Conservation (phyloP, 2,329 filamentous ascomycete species). For the Fusarium foetens region DNA sequence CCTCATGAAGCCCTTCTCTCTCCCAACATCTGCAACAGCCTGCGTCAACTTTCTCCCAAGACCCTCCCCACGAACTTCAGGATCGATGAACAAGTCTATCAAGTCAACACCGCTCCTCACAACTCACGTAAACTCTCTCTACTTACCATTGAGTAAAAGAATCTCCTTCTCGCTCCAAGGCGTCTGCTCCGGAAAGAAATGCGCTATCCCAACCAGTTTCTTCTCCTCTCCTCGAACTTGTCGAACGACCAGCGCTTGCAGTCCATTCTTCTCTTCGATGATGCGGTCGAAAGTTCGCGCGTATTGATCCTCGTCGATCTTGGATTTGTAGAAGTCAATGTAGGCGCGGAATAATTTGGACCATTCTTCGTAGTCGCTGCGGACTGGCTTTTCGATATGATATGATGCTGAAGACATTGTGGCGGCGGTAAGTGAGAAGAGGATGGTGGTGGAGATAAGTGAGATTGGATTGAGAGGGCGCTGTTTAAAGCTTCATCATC, state of each 20-base stretch:
- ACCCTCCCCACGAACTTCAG: background rate
- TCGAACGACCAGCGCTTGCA: constrained; percentile 20
- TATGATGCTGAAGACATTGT: constrained; percentile 6
- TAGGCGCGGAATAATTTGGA: constrained; percentile 19
- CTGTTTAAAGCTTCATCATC: background rate
- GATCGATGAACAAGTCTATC: constrained; percentile 23
- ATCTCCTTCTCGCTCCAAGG: constrained; percentile 34
- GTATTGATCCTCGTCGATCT: constrained; percentile 27
- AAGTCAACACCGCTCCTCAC: background rate
- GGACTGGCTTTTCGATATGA: constrained; percentile 6
- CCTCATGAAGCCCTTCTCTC: constrained; percentile 18
- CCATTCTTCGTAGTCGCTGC: constrained; percentile 23
- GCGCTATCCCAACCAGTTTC: constrained; percentile 15
- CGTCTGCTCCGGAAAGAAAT: constrained; percentile 36
- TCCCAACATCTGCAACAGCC: constrained; percentile 22
- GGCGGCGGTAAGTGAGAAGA: rapidly evolving
- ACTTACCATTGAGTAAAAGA: constrained; percentile 22
- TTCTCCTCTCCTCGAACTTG: background rate
- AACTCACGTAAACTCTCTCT: rapidly evolving
- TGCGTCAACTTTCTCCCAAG: constrained; percentile 20
- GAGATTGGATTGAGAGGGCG: background rate
- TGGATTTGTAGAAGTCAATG: constrained; percentile 25
- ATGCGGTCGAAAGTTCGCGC: constrained; percentile 21
- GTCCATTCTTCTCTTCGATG: constrained; percentile 6
- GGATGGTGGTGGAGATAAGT: rapidly evolving